Conservation (phyloP, 2,329 filamentous ascomycete genomes). For the Phaeosphaeriaceae sp. region DNA sequence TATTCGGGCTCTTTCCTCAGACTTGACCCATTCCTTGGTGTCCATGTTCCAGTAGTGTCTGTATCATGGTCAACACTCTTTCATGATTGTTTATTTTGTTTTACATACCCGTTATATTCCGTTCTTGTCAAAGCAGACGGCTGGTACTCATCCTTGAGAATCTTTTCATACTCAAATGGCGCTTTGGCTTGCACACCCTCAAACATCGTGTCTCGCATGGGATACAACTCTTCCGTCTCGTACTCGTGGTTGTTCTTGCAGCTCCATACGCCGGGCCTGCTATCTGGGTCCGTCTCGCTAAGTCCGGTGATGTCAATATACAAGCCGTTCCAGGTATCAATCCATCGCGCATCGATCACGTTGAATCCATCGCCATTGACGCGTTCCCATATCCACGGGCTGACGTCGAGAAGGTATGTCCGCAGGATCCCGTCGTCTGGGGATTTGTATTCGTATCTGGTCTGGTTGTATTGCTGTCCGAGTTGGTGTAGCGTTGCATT, state of each 20-base stretch:
- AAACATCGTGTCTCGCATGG: constrained; percentile 75
- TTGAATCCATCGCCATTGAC: constrained; percentile 73
- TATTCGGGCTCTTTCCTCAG: constrained; percentile 20
- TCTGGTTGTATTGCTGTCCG: constrained; percentile 72
- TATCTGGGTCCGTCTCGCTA: constrained; percentile 68
- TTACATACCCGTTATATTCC: constrained; percentile 64
- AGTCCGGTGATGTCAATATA: constrained; percentile 86
- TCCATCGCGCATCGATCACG: constrained; percentile 85
- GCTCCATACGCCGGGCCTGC: constrained; percentile 70
- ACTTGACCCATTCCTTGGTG: constrained; percentile 66
- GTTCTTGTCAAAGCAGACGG: constrained; percentile 67
- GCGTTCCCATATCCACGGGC: constrained; percentile 70
- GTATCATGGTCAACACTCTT: constrained; percentile 10
- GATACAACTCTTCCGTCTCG: constrained; percentile 73
- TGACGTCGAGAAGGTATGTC: constrained; percentile 77
- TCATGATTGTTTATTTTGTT: neutral
- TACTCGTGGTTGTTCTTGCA: constrained; percentile 85
- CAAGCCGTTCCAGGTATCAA: constrained; percentile 76
- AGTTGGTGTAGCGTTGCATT: constrained; percentile 71
- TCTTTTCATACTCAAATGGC: constrained; percentile 72
- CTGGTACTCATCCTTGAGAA: constrained; percentile 71
- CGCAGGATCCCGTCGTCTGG: constrained; percentile 50
- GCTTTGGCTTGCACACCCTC: constrained; percentile 75
- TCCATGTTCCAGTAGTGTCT: constrained; percentile 69
- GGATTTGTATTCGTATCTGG: constrained; percentile 58